phyloP scores from a whole-genome alignment of 2,329 filamentous ascomycete genomes.

The Diaporthe aspalathi region DNA sequence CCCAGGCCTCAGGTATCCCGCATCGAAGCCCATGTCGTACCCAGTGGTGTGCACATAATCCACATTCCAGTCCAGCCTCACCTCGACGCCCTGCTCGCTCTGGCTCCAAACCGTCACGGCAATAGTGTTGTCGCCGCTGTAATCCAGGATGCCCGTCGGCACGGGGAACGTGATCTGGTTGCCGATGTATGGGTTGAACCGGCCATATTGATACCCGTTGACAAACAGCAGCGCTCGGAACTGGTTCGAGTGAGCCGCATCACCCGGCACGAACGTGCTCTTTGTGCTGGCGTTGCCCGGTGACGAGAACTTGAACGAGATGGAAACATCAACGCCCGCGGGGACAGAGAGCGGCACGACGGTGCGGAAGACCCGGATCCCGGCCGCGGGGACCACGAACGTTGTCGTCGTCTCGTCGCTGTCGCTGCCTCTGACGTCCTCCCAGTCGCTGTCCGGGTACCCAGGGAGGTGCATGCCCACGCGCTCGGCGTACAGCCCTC shows the following conservation, averaged over 20 bases:
- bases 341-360: slow-evolving; percentile 63
- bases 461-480: slow-evolving; percentile 69
- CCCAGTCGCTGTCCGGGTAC: slow-evolving; percentile 62
- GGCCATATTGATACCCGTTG: slow-evolving; percentile 74
- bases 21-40: slow-evolving; percentile 62
- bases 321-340: slow-evolving; percentile 63
- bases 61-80: slow-evolving; percentile 63
- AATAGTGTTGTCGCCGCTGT: slow-evolving; percentile 68
- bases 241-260: slow-evolving; percentile 49
- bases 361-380: slow-evolving; percentile 67
- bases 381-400: slow-evolving; percentile 59
- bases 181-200: slow-evolving; percentile 70
- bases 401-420: slow-evolving; percentile 44
- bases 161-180: slow-evolving; percentile 71
- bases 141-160: slow-evolving; percentile 68
- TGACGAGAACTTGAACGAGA: slow-evolving; percentile 65
- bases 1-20: slow-evolving; percentile 59
- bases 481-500: slow-evolving; percentile 68
- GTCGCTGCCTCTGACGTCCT: slow-evolving; percentile 42
- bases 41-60: slow-evolving; percentile 65
- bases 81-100: slow-evolving; percentile 60
- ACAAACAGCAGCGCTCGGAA: slow-evolving; percentile 67
- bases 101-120: slow-evolving; percentile 70
- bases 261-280: slow-evolving; percentile 50
- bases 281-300: slow-evolving; percentile 47